phyloP scores from a whole-genome alignment of 768 basidiomycete species.

The Agaricus sinodeliciosus region DNA sequence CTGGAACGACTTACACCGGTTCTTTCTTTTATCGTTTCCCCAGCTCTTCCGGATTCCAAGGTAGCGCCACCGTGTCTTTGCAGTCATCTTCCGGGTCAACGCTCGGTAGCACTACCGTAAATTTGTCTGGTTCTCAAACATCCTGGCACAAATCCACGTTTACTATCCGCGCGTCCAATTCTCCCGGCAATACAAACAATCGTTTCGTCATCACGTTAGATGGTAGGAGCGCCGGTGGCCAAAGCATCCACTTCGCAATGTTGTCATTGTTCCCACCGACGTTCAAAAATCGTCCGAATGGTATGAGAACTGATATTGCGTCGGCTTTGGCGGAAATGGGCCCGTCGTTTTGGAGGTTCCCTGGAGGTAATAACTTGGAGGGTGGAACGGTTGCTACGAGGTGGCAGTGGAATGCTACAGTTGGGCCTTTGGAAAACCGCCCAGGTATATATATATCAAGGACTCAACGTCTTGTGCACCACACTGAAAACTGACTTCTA shows the following conservation, averaged over 20 bases:
- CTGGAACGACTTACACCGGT: constrained; percentile 46
- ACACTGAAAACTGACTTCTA: neutral
- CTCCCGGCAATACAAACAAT: constrained; percentile 38
- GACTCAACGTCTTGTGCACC: neutral
- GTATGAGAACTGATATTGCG: constrained; percentile 56
- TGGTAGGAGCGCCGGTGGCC: constrained; percentile 30
- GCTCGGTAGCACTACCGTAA: constrained; percentile 33
- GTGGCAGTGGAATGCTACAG: constrained; percentile 64
- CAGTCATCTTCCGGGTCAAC: constrained; percentile 36
- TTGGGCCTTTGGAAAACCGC: constrained; percentile 45
- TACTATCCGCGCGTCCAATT: constrained; percentile 33
- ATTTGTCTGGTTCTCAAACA: constrained; percentile 35
- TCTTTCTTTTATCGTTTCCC: constrained; percentile 59
- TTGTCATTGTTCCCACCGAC: constrained; percentile 65
- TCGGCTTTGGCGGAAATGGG: constrained; percentile 49
- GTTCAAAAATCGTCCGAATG: constrained; percentile 53
- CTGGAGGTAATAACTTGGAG: constrained; percentile 67
- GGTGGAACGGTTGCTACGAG: constrained; percentile 45
- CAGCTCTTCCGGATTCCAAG: constrained; percentile 29
- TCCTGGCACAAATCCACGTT: constrained; percentile 43
- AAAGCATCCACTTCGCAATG: constrained; percentile 50
- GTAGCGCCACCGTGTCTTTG: constrained; percentile 37
- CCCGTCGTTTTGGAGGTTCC: constrained; percentile 60
- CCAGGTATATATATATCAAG: constrained; percentile 21
- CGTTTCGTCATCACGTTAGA: constrained; percentile 48